Conservation (phyloP, 805 yeast genomes). For the Cyberlindnera sargentensis region DNA sequence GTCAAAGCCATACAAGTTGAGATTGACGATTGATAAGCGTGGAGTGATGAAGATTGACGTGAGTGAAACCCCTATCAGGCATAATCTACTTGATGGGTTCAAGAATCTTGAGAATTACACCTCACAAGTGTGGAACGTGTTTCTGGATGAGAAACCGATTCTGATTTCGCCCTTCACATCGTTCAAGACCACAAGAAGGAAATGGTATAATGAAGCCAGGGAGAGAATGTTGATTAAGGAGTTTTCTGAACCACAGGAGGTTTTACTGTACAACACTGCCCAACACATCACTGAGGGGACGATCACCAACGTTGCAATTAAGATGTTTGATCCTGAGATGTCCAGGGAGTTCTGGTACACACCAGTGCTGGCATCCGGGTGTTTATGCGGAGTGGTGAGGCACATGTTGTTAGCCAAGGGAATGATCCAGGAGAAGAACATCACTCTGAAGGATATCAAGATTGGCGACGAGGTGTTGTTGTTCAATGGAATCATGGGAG, state of each 20-base stretch:
- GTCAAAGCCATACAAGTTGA: conserved; percentile 36
- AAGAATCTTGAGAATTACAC: conserved; percentile 20
- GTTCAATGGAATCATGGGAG: conserved; percentile 82
- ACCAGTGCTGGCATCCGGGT: conserved; percentile 72
- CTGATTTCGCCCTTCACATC: conserved; percentile 71
- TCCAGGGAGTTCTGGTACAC: conserved; percentile 59
- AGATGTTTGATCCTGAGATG: conserved; percentile 13
- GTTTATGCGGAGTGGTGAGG: conserved; percentile 79
- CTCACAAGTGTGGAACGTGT: conserved; percentile 47
- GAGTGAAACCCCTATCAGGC: conserved; percentile 25
- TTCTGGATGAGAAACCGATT: conserved; percentile 47
- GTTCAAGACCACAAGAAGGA: conserved; percentile 76
- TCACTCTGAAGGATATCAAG: conserved; percentile 38
- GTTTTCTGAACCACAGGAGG: conserved; percentile 45
- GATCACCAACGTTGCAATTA: conserved; percentile 71
- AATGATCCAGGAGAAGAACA: conserved; percentile 44
- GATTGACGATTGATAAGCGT: conserved; percentile 34
- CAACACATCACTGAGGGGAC: conserved; percentile 73
- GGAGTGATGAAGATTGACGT: conserved; percentile 34
- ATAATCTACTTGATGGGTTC: conserved; percentile 25
- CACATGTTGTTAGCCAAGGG: conserved; percentile 51
- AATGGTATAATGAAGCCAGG: conserved; percentile 57
- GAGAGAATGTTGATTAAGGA: conserved; percentile 30
- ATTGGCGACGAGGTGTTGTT: conserved; percentile 67
- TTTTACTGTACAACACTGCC: conserved; percentile 56